Evolutionary conservation across 116 monocot genomes (phyloP).

Genomic region (Zostera marina): DNA sequence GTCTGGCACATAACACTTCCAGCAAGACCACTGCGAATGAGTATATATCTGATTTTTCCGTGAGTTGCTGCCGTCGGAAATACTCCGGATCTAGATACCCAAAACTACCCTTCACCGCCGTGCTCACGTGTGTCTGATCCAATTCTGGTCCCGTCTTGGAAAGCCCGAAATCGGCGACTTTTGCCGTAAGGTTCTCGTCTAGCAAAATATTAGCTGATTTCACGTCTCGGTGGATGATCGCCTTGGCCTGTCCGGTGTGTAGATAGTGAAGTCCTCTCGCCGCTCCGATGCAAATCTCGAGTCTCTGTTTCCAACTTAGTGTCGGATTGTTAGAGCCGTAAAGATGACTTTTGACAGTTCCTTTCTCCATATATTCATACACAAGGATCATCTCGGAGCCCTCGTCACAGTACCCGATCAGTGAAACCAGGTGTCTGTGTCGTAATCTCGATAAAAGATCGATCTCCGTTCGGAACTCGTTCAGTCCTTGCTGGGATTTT

Average conservation of each 20-base stretch:
- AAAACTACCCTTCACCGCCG: constrained; percentile 73
- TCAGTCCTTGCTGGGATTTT: constrained; percentile 48
- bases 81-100: constrained; percentile 83
- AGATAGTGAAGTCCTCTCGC: constrained; percentile 66
- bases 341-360: constrained; percentile 45
- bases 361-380: constrained; percentile 72
- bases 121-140: constrained; percentile 67
- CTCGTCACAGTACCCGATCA: constrained; percentile 59
- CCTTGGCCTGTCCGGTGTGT: constrained; percentile 44
- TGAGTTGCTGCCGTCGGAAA: constrained; percentile 51
- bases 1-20: constrained; percentile 60
- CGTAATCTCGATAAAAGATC: constrained; percentile 42
- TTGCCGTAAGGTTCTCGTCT: constrained; percentile 39
- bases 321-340: constrained; percentile 30
- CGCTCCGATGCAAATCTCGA: constrained; percentile 58
- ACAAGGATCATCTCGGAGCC: constrained; percentile 56
- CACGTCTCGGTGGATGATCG: constrained; percentile 67
- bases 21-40: constrained; percentile 69
- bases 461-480: constrained; percentile 61
- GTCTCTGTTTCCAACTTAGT: constrained; percentile 55
- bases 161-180: constrained; percentile 64
- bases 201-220: constrained; percentile 68
- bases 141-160: constrained; percentile 57
- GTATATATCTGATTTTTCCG: constrained; percentile 75
- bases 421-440: constrained; percentile 50